Evolutionary conservation across 176 grass and related monocot genomes (phyloP).

Genomic region (Panicum miliaceum): DNA sequence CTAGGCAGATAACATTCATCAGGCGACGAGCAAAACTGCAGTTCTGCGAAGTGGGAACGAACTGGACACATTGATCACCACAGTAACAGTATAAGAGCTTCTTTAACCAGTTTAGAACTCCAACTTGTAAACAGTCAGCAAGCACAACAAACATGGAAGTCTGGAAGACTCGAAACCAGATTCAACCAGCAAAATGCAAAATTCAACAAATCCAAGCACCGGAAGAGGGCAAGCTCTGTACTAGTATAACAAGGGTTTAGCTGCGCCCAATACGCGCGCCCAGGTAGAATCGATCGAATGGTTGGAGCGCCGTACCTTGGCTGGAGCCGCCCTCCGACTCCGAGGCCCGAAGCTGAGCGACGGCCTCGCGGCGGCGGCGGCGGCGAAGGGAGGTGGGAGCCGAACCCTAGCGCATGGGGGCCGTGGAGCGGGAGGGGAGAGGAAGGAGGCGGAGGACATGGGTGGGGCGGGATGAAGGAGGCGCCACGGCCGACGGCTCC

Average conservation of each 20-base stretch:
- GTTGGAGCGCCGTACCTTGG: slow-evolving; percentile 34
- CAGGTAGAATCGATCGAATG: neutral
- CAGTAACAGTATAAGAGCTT: neutral
- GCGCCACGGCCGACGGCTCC: neutral
- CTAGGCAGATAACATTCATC: neutral
- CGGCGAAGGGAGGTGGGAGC: neutral
- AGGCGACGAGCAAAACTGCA: neutral
- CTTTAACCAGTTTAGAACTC: neutral
- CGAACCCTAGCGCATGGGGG: slow-evolving; percentile 2
- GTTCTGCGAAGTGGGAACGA: neutral
- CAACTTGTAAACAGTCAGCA: neutral
- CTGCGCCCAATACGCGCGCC: neutral
- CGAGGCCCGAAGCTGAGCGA: slow-evolving; percentile 11
- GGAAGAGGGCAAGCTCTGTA: neutral
- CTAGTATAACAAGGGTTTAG: neutral
- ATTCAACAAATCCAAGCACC: neutral
- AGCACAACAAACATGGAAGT: neutral
- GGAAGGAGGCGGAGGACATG: slow-evolving; percentile 50
- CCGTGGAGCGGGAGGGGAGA: slow-evolving; percentile 19
- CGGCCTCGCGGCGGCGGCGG: neutral
- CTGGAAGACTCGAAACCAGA: neutral
- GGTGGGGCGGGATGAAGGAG: slow-evolving; percentile 12
- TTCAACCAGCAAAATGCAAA: neutral
- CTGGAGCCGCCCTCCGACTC: neutral
- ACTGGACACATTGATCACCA: neutral